phyloP scores from a whole-genome alignment of 169 alveolate species.

The Plasmodium blacklocki region DNA sequence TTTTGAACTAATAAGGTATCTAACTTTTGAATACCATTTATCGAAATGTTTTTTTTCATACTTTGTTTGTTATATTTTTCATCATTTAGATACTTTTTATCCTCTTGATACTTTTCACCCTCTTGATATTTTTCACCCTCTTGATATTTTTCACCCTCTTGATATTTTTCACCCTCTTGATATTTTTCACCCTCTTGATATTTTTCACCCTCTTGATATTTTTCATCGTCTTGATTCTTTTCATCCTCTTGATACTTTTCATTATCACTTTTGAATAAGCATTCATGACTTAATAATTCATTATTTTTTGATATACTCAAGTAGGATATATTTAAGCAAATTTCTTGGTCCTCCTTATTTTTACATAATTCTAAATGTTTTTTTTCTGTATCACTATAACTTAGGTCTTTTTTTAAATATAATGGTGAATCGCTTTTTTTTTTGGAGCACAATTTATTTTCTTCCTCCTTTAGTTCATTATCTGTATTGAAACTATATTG shows the following conservation, averaged over 20 bases:
- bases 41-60: too few relatives aligned
- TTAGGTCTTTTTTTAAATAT: background rate
- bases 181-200: too few relatives aligned
- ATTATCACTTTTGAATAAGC: background rate
- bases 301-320: background rate
- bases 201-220: too few relatives aligned
- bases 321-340: too few relatives aligned
- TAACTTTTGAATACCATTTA: too few relatives aligned
- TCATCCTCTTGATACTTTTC: background rate
- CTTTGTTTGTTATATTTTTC: too few relatives aligned
- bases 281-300: background rate
- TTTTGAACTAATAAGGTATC: too few relatives aligned
- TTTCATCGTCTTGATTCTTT: background rate
- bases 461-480: background rate
- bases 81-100: too few relatives aligned
- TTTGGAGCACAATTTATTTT: background rate
- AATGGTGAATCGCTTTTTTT: constrained; percentile 5
- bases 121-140: too few relatives aligned
- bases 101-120: too few relatives aligned
- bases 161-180: too few relatives aligned
- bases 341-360: background rate
- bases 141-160: too few relatives aligned
- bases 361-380: background rate
- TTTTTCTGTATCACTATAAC: constrained; percentile 33
- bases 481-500: background rate